A percentile compares a stretch with the other conserved stretches of the same genome.
phyloP scores from a whole-genome alignment of 2,329 filamentous ascomycete species.

The Zymoseptoria brevis region DNA sequence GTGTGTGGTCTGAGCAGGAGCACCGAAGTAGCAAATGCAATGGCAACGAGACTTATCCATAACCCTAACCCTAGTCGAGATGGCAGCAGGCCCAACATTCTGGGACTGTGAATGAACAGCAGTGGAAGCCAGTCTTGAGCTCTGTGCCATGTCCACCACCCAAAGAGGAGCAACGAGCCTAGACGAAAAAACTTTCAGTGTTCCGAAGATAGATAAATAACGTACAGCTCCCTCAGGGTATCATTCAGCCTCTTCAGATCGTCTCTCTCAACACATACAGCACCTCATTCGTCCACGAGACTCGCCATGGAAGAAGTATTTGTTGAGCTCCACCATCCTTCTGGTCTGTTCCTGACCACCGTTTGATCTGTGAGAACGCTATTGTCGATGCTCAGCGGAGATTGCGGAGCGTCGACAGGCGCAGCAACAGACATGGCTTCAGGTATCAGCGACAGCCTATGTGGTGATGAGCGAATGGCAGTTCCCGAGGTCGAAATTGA shows the following conservation, averaged over 20 bases:
- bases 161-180: too few relatives aligned
- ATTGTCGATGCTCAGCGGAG: constrained; percentile 3
- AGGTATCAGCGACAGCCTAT: background rate
- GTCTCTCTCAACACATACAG: background rate
- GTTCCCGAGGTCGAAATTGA: constrained; percentile 1
- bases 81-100: too few relatives aligned
- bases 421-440: background rate
- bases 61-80: too few relatives aligned
- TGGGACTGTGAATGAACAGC: too few relatives aligned
- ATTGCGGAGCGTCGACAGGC: background rate
- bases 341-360: constrained; percentile 12
- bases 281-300: constrained; percentile 2
- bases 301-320: constrained; percentile 11
- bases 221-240: background rate
- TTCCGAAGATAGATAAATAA: background rate
- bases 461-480: background rate
- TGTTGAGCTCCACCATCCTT: constrained; percentile 19
- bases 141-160: too few relatives aligned
- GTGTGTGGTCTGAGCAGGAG: too few relatives aligned
- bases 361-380: constrained; percentile 12
- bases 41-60: too few relatives aligned
- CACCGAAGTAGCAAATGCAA: too few relatives aligned
- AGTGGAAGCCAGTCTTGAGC: too few relatives aligned
- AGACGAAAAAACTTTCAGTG: background rate
- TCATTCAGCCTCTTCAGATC: background rate